A percentile compares a stretch with the other conserved stretches of the same genome.
phyloP scores from a whole-genome alignment of 2,329 filamentous ascomycete genomes.

The Cladosporium sp. region DNA sequence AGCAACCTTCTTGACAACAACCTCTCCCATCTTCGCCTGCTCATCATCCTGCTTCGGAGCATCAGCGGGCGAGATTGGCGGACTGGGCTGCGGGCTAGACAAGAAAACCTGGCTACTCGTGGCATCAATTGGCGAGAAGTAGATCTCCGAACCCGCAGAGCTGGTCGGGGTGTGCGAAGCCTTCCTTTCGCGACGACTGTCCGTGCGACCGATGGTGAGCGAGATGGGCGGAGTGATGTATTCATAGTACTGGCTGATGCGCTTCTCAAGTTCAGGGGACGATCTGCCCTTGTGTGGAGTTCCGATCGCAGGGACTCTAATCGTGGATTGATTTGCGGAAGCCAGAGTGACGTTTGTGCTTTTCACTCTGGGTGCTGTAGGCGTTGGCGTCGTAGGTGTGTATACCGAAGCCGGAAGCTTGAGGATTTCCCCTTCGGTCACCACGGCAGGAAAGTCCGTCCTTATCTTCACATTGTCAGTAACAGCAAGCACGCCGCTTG shows the following conservation, averaged over 20 bases:
- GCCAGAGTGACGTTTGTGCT: not conserved
- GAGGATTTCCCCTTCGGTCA: not conserved
- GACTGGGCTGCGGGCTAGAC: constrained; percentile 30
- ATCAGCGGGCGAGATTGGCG: constrained; percentile 22
- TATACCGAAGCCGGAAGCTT: not conserved
- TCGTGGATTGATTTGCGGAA: not conserved
- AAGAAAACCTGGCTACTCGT: constrained; percentile 28
- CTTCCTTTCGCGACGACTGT: constrained; percentile 11
- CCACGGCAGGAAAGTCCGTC: not conserved
- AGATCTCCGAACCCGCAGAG: constrained; percentile 27
- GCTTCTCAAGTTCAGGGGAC: not conserved
- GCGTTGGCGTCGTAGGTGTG: constrained; percentile 1
- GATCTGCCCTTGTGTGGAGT: not conserved
- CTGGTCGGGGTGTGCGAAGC: constrained; percentile 12
- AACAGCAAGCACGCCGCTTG: not conserved
- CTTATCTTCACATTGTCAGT: constrained; percentile 6
- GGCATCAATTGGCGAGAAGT: constrained; percentile 33
- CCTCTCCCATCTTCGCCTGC: not conserved
- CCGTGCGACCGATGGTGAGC: not conserved
- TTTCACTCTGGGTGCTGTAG: not conserved
- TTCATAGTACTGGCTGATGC: constrained; percentile 18
- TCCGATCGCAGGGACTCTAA: not conserved
- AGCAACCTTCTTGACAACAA: not conserved
- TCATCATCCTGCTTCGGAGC: constrained; percentile 11
- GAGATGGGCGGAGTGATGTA: constrained; percentile 15